Conservation (phyloP, 163 green algal species). For the Chlamydomonas reinhardtii region DNA sequence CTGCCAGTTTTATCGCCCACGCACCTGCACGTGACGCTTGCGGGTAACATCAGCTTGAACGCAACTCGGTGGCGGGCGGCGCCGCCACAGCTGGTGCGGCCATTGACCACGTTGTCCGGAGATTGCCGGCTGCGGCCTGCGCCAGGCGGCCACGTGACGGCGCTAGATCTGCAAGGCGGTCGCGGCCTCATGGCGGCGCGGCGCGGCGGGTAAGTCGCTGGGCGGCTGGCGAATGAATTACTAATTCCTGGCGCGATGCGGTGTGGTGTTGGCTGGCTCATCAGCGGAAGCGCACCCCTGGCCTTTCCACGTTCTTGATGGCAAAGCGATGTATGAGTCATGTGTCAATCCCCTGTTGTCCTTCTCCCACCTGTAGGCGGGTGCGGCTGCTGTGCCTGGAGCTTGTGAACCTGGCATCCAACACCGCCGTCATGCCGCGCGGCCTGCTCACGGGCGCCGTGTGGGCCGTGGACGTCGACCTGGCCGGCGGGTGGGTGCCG, state of each 20-base stretch:
- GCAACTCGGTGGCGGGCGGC: not conserved
- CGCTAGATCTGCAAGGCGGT: not conserved
- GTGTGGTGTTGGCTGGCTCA: no score
- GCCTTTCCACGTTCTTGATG: no score
- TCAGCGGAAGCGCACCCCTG: no score
- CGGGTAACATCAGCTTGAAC: conserved; percentile 18
- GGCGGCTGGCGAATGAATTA: no score
- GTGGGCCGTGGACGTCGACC: conserved; percentile 27
- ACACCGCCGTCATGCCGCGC: conserved; percentile 22
- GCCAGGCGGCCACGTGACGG: not conserved
- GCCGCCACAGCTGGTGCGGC: not conserved
- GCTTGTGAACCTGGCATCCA: conserved; percentile 13
- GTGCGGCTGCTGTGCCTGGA: conserved; percentile 33
- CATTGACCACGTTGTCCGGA: conserved; percentile 1
- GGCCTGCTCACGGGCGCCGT: not conserved
- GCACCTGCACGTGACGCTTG: not conserved
- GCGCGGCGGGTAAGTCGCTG: no score
- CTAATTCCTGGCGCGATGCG: no score
- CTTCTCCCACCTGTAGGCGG: no score
- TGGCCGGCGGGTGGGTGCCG: not conserved
- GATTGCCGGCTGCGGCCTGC: not conserved
- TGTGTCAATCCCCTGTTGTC: no score
- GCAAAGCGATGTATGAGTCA: no score
- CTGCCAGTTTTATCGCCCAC: not conserved
- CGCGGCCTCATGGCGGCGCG: not conserved